Evolutionary conservation across 441 rosid species (phyloP), one percentile per base, ranked within the genome.

Genomic region (Biscutella laevigata): DNA sequence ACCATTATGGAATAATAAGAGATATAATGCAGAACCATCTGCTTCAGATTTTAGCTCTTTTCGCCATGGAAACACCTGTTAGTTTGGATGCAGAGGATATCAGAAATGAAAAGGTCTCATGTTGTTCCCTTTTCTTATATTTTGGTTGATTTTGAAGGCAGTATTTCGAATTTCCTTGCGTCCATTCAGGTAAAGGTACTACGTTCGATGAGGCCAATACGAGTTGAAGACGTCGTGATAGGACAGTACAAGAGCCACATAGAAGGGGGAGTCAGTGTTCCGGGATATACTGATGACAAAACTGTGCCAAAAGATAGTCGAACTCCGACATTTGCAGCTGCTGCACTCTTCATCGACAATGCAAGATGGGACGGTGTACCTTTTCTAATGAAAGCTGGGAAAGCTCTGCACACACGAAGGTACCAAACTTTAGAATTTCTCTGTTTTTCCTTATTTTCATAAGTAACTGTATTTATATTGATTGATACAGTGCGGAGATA

Each of bases 321-420:
- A 55, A 89, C 95, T 7, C 94, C 97, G 3, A 86, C 97, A 30
- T 89, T 89, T 80, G 95, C 97, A 1, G 95, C 97, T 10, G 95
- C 97, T 43, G 91, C 97, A 4, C 82, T 89, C 42, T 89, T 89
- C 71, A 84, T 89, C 21, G 84, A 89, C 68, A 89, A 89, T 29
- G 91, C 97, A 5, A 84, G 97, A 77, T 89, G 97, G 97, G 95
- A 86, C 52, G 95, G 97, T 0, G 97, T 89, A 14, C 97, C 95
- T 50, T 86, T 89, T 70, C 81, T 89, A 9, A 80, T 86, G 95
- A 89, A 84, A 82, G 95, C 95, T 24, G 95, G 97, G 26, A 89
- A 89, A 71, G 97, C 94, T 51, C 65, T 89, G 53, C 82, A 89
- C 62, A 80, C 76, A 33, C 80, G 76, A 62, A 76, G 88, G 97